phyloP scores from a whole-genome alignment of 345 rosid species.

The Aquilaria yunnanensis region DNA sequence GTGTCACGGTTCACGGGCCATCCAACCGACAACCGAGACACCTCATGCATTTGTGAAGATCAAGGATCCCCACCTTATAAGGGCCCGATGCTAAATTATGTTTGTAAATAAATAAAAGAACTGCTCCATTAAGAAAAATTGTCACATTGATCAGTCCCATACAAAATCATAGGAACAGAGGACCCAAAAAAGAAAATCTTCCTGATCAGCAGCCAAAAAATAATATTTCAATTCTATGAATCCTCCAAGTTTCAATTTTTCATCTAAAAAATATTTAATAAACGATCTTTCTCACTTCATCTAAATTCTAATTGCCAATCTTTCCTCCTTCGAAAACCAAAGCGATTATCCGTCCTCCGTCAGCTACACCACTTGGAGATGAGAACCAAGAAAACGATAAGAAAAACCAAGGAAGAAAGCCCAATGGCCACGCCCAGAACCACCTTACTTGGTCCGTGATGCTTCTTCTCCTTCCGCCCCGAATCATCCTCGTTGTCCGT shows the following conservation, averaged over 20 bases:
- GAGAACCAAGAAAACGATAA: slow-evolving; percentile 74
- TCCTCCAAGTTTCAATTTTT: slow-evolving; percentile 5
- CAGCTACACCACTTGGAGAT: slow-evolving; percentile 73
- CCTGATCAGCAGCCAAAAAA: slow-evolving; percentile 10
- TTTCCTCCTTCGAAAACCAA: slow-evolving; percentile 21
- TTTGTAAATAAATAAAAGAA: too few relatives aligned
- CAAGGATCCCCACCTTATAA: too few relatives aligned
- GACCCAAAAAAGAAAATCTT: too few relatives aligned
- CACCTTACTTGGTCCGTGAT: slow-evolving; percentile 81
- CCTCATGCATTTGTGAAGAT: too few relatives aligned
- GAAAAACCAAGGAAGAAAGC: slow-evolving; percentile 75
- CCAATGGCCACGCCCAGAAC: slow-evolving; percentile 88
- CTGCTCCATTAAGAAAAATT: too few relatives aligned
- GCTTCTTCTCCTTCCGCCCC: slow-evolving; percentile 32
- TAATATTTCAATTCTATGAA: slow-evolving; percentile 22
- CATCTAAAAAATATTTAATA: slow-evolving; percentile 19
- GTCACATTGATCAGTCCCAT: too few relatives aligned
- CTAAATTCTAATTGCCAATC: slow-evolving; percentile 18
- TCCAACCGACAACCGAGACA: too few relatives aligned
- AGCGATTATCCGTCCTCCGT: slow-evolving; percentile 12
- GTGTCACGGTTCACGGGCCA: too few relatives aligned
- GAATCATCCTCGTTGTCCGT: slow-evolving; percentile 27
- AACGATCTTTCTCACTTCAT: slow-evolving; percentile 8
- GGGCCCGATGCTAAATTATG: too few relatives aligned
- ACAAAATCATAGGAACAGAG: too few relatives aligned